Evolutionary conservation across 805 yeast species (phyloP).

Genomic region (Suhomyces faveliae): DNA sequence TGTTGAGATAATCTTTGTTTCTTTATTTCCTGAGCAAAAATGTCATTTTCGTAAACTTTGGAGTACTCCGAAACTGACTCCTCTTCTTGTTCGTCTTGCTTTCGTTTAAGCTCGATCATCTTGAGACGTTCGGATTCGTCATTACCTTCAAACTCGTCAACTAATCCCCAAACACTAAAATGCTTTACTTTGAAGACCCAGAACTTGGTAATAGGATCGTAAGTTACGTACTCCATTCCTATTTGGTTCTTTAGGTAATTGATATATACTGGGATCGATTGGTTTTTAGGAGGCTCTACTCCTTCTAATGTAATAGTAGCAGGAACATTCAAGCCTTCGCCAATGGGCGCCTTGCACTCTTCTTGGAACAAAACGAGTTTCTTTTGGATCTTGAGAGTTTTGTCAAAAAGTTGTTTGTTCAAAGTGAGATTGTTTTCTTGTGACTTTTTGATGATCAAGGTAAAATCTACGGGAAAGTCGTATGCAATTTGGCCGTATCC

Average conservation of each 20-base stretch:
- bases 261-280: conserved; percentile 48
- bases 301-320: conserved; percentile 69
- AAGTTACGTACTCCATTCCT: conserved; percentile 80
- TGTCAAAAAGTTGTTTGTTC: conserved; percentile 42
- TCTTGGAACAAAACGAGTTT: conserved; percentile 45
- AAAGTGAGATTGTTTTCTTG: conserved; percentile 30
- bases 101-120: conserved; percentile 32
- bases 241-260: conserved; percentile 48
- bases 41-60: conserved; percentile 29
- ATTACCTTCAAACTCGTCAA: conserved; percentile 54
- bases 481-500: conserved; percentile 70
- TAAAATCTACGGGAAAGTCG: conserved; percentile 65
- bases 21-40: conserved; percentile 32
- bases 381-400: conserved; percentile 39
- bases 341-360: conserved; percentile 53
- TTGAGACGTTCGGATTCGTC: conserved; percentile 22
- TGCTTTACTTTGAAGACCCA: conserved; percentile 87
- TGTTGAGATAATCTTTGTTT: conserved; percentile 30
- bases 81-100: conserved; percentile 43
- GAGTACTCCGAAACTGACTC: conserved; percentile 34
- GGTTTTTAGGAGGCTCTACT: conserved; percentile 49
- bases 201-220: conserved; percentile 67
- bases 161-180: conserved; percentile 92
- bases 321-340: conserved; percentile 72
- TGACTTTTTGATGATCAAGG: conserved; percentile 47